These are phyloP conservation scores for Pseudonectria buxi DNA, from an alignment of 2,329 filamentous ascomycete species.

Conservation along the genomic window DNA sequence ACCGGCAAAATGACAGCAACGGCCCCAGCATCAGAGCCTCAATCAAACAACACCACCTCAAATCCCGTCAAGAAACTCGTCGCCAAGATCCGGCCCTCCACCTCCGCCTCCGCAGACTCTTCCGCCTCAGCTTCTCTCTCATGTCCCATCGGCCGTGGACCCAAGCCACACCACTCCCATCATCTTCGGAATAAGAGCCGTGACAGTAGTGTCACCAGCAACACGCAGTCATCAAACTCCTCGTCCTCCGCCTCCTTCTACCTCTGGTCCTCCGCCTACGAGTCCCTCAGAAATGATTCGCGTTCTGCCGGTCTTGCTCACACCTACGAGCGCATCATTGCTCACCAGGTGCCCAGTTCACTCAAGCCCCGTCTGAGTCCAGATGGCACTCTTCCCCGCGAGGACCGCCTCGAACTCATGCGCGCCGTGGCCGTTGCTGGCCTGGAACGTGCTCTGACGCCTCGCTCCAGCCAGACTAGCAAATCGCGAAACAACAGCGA, in stretches of 20 bases:
- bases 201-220: too few species aligned
- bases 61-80: too few species aligned
- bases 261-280: conserved; percentile 31
- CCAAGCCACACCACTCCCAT: too few species aligned
- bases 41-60: too few species aligned
- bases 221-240: neutral
- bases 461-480: conserved; percentile 17
- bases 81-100: too few species aligned
- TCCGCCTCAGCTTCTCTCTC: too few species aligned
- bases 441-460: conserved; percentile 22
- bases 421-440: conserved; percentile 24
- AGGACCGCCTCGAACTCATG: conserved; percentile 24
- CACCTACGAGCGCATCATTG: conserved; percentile 31
- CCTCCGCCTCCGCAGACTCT: too few species aligned
- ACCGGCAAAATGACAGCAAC: too few species aligned
- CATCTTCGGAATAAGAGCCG: too few species aligned
- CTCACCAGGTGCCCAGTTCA: conserved; percentile 27
- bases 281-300: conserved; percentile 23
- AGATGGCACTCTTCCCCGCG: conserved; percentile 15
- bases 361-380: conserved; percentile 23
- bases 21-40: too few species aligned
- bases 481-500: too few species aligned
- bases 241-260: conserved; percentile 18
- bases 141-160: too few species aligned
- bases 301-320: conserved; percentile 25